Evolutionary conservation across 2,329 filamentous ascomycete genomes (phyloP).

Genomic region (Aspergillus sergii): DNA sequence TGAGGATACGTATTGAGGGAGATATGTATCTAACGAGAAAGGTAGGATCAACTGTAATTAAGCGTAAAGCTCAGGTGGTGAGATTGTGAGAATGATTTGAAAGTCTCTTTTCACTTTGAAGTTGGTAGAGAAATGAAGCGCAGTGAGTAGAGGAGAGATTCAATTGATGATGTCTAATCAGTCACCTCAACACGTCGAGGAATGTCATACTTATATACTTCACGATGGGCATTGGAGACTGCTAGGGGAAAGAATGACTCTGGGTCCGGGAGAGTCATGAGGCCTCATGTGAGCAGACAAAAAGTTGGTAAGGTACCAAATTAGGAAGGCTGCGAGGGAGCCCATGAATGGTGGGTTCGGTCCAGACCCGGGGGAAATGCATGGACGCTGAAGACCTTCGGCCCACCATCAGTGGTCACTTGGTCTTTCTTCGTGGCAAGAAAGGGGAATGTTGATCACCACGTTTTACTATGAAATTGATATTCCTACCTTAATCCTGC

Average conservation of each 20-base stretch:
- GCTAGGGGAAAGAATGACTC: conserved; percentile 1
- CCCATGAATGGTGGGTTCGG: conserved; percentile 6
- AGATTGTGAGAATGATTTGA: not conserved
- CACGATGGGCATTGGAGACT: conserved; percentile 9
- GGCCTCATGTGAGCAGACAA: conserved; percentile 25
- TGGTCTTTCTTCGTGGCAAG: conserved; percentile 15
- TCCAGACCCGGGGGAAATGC: conserved; percentile 10
- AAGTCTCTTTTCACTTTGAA: not conserved
- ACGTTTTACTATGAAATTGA: not conserved
- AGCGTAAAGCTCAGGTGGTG: not conserved
- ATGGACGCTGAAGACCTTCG: not conserved
- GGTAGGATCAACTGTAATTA: not conserved
- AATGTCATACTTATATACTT: conserved; percentile 21
- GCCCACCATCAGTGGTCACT: conserved; percentile 19
- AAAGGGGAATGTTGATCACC: not conserved
- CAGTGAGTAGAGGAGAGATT: not conserved
- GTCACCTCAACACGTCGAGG: conserved; percentile 3
- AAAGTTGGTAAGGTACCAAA: conserved; percentile 15
- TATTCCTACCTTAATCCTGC: not conserved
- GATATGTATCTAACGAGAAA: not conserved
- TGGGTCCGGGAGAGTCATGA: conserved; percentile 10
- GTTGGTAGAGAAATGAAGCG: not conserved
- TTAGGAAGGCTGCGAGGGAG: conserved; percentile 7
- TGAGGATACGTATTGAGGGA: not conserved
- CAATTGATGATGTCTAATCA: conserved; percentile 13